Evolutionary conservation across 805 yeast genomes (phyloP).

Genomic region (Candida nanaspora): DNA sequence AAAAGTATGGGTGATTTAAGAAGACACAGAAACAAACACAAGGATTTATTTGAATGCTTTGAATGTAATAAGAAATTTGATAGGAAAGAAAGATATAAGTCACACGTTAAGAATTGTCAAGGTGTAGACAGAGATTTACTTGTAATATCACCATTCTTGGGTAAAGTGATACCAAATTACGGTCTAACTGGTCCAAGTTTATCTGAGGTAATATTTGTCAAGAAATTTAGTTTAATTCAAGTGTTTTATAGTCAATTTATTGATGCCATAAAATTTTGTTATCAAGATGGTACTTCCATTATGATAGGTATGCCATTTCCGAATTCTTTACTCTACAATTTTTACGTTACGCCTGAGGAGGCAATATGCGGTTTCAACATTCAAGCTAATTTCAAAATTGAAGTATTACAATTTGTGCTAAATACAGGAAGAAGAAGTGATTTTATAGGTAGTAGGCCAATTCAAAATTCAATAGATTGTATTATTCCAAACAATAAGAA

Average conservation of each 20-base stretch:
- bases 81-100: slow-evolving; percentile 5
- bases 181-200: no score
- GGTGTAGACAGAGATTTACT: background rate
- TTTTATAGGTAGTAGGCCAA: background rate
- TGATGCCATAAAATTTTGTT: background rate
- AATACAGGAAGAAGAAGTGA: background rate
- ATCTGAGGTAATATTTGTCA: background rate
- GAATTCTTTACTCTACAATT: background rate
- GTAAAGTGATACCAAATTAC: background rate
- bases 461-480: background rate
- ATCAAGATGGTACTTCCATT: background rate
- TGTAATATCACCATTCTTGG: background rate
- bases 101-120: background rate
- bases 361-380: background rate
- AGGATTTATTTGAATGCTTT: slow-evolving; percentile 4
- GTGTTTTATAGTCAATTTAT: background rate
- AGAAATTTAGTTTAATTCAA: background rate
- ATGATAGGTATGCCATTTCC: background rate
- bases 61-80: slow-evolving; percentile 5
- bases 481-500: background rate
- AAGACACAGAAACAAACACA: slow-evolving; percentile 4
- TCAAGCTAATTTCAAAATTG: background rate
- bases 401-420: background rate
- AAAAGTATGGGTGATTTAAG: slow-evolving; percentile 5
- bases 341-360: background rate